Conservation (phyloP, 2,329 filamentous ascomycete genomes). For the Rutstroemia sp. region DNA sequence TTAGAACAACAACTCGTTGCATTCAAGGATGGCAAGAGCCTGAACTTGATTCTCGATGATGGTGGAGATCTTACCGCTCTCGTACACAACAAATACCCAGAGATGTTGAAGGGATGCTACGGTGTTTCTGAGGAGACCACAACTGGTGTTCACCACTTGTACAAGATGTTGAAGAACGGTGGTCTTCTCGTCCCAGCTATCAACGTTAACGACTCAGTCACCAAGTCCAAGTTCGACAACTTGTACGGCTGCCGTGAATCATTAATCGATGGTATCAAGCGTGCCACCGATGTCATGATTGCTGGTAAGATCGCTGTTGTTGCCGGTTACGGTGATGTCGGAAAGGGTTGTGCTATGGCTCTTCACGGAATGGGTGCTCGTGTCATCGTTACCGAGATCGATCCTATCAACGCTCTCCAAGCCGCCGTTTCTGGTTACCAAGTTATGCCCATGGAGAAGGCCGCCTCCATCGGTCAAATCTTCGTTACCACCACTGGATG, state of each 20-base stretch:
- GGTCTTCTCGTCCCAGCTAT: conserved; percentile 88
- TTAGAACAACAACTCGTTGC: conserved; percentile 94
- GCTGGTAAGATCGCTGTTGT: conserved; percentile 98
- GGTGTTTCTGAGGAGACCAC: conserved; percentile 99
- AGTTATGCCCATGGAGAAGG: conserved; percentile 97
- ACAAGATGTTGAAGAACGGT: conserved; percentile 91
- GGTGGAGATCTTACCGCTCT: conserved; percentile 95
- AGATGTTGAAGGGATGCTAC: conserved; percentile 97
- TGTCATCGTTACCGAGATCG: conserved; percentile 92
- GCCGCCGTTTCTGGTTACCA: conserved; percentile 95
- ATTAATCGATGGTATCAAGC: conserved; percentile 98
- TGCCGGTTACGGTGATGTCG: conserved; percentile 97
- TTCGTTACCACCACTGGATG: conserved; percentile 99
- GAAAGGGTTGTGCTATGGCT: conserved; percentile 95
- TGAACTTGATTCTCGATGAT: conserved; percentile 99
- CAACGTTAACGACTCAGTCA: conserved; percentile 99
- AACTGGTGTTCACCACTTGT: conserved; percentile 98
- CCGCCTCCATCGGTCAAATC: conserved; percentile 82
- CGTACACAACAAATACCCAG: conserved; percentile 96
- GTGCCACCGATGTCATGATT: conserved; percentile 99
- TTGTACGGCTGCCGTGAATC: conserved; percentile 99
- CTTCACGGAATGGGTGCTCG: conserved; percentile 96
- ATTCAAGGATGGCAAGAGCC: conserved; percentile 93
- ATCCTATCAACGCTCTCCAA: conserved; percentile 99
- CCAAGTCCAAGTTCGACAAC: conserved; percentile 99